Conservation (phyloP, 1,139 yeast genomes). For the Pichia kudriavzevii region DNA sequence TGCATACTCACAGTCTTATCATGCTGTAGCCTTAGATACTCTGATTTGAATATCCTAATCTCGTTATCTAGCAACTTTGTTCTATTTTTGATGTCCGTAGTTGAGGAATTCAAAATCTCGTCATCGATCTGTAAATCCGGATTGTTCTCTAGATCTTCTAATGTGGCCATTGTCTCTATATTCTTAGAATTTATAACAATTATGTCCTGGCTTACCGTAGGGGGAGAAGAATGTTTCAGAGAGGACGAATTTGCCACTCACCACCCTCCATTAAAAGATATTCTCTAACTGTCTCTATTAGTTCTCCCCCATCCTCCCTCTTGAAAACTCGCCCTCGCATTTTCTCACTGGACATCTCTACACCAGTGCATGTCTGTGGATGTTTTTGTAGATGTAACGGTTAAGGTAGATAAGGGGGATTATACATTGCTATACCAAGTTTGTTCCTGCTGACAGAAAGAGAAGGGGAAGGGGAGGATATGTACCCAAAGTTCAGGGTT, state of each 20-base stretch:
- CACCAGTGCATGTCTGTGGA: too few relatives aligned
- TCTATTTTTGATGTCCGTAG: slow-evolving; percentile 79
- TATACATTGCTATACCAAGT: too few relatives aligned
- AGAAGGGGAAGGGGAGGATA: too few relatives aligned
- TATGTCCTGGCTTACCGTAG: neutral
- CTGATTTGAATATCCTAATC: slow-evolving; percentile 91
- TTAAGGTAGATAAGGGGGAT: too few relatives aligned
- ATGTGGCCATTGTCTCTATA: slow-evolving; percentile 45
- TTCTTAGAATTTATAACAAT: too few relatives aligned
- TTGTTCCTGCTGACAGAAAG: too few relatives aligned
- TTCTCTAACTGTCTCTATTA: too few relatives aligned
- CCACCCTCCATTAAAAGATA: neutral
- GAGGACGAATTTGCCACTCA: neutral
- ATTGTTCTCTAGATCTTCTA: slow-evolving; percentile 55
- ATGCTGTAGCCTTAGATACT: slow-evolving; percentile 81
- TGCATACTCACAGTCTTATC: slow-evolving; percentile 91
- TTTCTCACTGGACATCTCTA: slow-evolving; percentile 9
- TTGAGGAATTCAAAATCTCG: slow-evolving; percentile 71
- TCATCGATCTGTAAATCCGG: slow-evolving; percentile 56
- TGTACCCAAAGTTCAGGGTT: too few relatives aligned
- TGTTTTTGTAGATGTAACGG: too few relatives aligned
- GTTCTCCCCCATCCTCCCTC: too few relatives aligned
- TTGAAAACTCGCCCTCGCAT: too few relatives aligned
- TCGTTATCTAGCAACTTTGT: slow-evolving; percentile 88
- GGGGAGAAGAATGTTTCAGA: neutral